These are phyloP conservation scores for Arthroderma uncinatum DNA, from an alignment of 2,329 filamentous ascomycete genomes.

Conservation along the genomic window DNA sequence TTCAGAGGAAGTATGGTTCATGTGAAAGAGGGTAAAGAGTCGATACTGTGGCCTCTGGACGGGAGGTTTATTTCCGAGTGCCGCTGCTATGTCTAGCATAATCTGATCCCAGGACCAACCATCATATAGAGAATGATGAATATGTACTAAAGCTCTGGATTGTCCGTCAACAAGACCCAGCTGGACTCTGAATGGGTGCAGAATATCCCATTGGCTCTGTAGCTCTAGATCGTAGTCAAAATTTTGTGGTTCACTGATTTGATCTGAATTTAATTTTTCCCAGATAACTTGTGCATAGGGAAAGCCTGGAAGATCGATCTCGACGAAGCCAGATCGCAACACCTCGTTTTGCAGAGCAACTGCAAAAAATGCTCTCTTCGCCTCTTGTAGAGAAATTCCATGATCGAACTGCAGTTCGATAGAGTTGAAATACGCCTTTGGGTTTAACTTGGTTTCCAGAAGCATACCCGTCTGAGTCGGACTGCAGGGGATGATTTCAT, in stretches of 20 bases:
- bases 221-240: constrained; percentile 33
- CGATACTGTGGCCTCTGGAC: constrained; percentile 48
- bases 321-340: constrained; percentile 61
- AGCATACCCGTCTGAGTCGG: constrained; percentile 72
- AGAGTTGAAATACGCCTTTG: constrained; percentile 64
- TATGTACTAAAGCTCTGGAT: constrained; percentile 38
- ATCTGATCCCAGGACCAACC: constrained; percentile 84
- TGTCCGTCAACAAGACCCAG: constrained; percentile 28
- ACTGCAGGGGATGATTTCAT: constrained; percentile 50
- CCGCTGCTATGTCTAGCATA: constrained; percentile 50
- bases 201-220: constrained; percentile 26
- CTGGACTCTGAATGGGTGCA: constrained; percentile 55
- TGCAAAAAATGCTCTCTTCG: constrained; percentile 41
- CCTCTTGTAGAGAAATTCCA: constrained; percentile 24
- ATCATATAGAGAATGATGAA: constrained; percentile 82
- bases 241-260: constrained; percentile 35
- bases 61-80: constrained; percentile 34
- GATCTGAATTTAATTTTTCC: constrained; percentile 36
- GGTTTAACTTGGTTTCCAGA: constrained; percentile 53
- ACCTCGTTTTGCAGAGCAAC: constrained; percentile 51
- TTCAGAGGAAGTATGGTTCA: constrained; percentile 18
- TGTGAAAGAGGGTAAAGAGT: constrained; percentile 45
- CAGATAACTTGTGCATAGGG: constrained; percentile 56
- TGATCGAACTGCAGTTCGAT: constrained; percentile 51
- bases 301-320: constrained; percentile 35